A percentile compares a stretch with the other conserved stretches of the same genome.
These are phyloP conservation scores for Fusarium caatingaense DNA, from an alignment of 2,329 filamentous ascomycete species.

Conservation along the genomic window DNA sequence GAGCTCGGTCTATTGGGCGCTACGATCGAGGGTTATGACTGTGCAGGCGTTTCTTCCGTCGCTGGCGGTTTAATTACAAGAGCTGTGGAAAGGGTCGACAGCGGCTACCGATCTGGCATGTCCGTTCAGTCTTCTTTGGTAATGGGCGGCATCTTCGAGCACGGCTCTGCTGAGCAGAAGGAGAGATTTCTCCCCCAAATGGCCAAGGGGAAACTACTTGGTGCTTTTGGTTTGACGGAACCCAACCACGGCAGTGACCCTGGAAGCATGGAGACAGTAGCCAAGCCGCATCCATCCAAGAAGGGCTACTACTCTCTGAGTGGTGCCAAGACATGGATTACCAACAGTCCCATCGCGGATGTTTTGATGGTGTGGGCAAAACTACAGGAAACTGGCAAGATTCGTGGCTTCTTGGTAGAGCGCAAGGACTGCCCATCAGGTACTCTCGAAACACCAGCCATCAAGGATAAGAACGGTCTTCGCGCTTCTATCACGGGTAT, in stretches of 20 bases:
- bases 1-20: conserved; percentile 89
- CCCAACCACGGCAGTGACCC: conserved; percentile 94
- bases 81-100: conserved; percentile 91
- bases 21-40: conserved; percentile 87
- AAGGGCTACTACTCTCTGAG: conserved; percentile 83
- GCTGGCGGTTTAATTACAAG: conserved; percentile 90
- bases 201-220: conserved; percentile 84
- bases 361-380: conserved; percentile 93
- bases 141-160: conserved; percentile 92
- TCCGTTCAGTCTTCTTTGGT: conserved; percentile 93
- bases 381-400: conserved; percentile 90
- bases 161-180: conserved; percentile 88
- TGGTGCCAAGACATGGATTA: conserved; percentile 94
- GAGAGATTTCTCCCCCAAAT: conserved; percentile 83
- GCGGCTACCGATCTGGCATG: conserved; percentile 91
- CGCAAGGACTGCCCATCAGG: conserved; percentile 85
- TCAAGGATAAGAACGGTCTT: conserved; percentile 96
- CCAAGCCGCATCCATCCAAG: conserved; percentile 86
- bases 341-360: conserved; percentile 90
- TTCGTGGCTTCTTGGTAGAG: conserved; percentile 91
- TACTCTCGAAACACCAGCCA: conserved; percentile 88
- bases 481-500: conserved; percentile 95
- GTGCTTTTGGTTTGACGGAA: conserved; percentile 90
- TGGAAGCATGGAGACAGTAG: conserved; percentile 88
- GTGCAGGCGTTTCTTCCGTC: conserved; percentile 87